Evolutionary conservation across 2,329 filamentous ascomycete species (phyloP), one percentile per base, ranked within the genome.

Genomic region (Alternaria infectoria): DNA sequence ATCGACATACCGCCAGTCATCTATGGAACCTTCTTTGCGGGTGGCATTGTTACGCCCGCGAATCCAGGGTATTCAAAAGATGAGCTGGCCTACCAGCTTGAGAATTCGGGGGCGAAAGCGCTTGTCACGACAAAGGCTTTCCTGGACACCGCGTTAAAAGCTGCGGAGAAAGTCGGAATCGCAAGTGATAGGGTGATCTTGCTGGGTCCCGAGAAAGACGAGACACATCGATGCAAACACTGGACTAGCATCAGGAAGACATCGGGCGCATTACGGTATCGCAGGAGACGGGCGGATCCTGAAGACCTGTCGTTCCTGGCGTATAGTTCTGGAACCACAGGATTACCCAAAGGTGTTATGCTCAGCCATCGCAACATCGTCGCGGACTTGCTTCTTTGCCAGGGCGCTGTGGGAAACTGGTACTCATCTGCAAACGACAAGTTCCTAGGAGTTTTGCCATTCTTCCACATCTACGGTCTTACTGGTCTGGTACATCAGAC

Each of bases 391-490:
- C 90, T 45, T 92, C 93, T 28, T 96, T 93, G 0, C 96, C 93
- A 0, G 91, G 94, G 12, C 80, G 93, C 57, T 91, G 93, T 4
- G 95, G 97, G 81, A 92, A 93, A 36, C 91, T 97, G 43, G 91
- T 92, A 87, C 83, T 97, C 58, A 3, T 62, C 65, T 10, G 25
- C 40, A 0, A 43, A 56, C 1, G 93, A 97, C 77, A 88, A 86
- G 59, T 83, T 95, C 43, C 79, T 97, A 5, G 92, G 91, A 3
- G 90, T 96, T 59, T 81, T 97, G 4, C 93, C 94, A 0, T 96
- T 97, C 78, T 97, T 93, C 81, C 93, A 97, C 77, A 93, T 97
- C 66, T 97, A 96, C 75, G 92, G 86, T 88, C 86, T 96, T 17
- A 91, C 88, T 9, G 90, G 87, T 68, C 86, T 93, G 36, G 83